Evolutionary conservation across 2,329 filamentous ascomycete species (phyloP), one percentile per base, ranked within the genome.

Genomic region (Chaetomium sp.): DNA sequence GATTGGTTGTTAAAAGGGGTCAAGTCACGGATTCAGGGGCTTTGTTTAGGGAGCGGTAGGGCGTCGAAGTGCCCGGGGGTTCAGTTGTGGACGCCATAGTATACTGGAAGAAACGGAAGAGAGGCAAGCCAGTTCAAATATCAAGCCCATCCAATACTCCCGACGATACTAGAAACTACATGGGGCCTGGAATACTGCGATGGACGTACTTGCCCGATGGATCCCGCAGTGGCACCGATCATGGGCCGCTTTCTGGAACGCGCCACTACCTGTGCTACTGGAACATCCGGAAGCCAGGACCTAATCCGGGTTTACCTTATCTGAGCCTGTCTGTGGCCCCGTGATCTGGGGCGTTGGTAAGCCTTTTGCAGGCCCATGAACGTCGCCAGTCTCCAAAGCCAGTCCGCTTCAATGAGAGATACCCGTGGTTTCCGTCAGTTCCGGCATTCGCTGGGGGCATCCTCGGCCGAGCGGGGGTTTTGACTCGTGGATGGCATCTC

Each of bases 361-460:
- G 25, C 23, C 4, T n/a, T 13, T 33, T 49, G 38, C 23, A 6
- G 7, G 27, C 19, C 59, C 31, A 50, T 47, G 4, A 33, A 55
- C 33, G 50, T 58, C 55, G 56, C 53, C 57, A 6, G 21, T 54
- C 27, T 29, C 21, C 1, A 3, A n/a, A 21, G n/a, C 58, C 54
- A 57, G 31, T 53, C 56, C 45, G 2, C 29, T 31, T 27, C 56
- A 16, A 23, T 29, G 23, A 5, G 35, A 29, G 45, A 19, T 27
- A 8, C 60, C 16, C 64, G 60, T 66, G 64, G 31, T 13, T 29
- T 45, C 45, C n/a, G 19, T 42, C 55, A 23, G 31, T 27, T 35
- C 23, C 21, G 45, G 57, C 7, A 63, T 60, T 63, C 60, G 63
- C 50, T 25, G 27, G 27, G 27, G 33, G 23, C 16, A 42, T 42